Conservation (phyloP, 176 grass and related monocot species). For the Cocos nucifera region DNA sequence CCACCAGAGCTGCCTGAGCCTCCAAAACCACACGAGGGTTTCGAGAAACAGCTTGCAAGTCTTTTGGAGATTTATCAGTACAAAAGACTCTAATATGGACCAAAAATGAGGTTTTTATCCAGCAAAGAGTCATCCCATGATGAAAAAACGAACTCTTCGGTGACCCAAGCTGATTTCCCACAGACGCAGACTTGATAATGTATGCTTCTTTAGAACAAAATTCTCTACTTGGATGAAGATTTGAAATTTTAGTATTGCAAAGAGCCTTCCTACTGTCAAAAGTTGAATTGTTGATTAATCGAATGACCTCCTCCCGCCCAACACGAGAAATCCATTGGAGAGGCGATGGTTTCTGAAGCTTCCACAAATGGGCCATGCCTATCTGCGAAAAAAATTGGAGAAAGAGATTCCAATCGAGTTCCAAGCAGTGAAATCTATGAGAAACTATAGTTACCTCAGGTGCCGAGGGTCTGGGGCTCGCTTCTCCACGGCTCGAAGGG, state of each 20-base stretch:
- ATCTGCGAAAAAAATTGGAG: too few species aligned
- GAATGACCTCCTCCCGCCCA: background rate
- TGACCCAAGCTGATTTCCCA: background rate
- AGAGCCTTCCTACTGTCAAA: background rate
- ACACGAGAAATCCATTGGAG: slow-evolving; percentile 21
- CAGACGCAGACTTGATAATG: too few species aligned
- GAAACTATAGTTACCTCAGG: too few species aligned
- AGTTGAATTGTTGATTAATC: background rate
- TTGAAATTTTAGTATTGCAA: background rate
- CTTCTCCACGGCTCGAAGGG: too few species aligned
- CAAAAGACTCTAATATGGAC: background rate
- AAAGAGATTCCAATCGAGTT: too few species aligned
- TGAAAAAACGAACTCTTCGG: background rate
- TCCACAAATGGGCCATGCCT: slow-evolving; percentile 28
- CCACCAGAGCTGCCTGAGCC: slow-evolving; percentile 34
- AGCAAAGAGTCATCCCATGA: background rate
- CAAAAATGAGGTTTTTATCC: background rate
- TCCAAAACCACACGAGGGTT: background rate
- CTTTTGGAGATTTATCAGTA: background rate
- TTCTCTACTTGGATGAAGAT: background rate
- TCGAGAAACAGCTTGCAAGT: background rate
- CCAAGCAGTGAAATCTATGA: too few species aligned
- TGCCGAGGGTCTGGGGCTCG: too few species aligned
- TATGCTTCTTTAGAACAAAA: background rate
- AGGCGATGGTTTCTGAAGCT: background rate